These are phyloP conservation scores for Aspergillus asperescens DNA, from an alignment of 495 filamentous ascomycete species.

Conservation along the genomic window DNA sequence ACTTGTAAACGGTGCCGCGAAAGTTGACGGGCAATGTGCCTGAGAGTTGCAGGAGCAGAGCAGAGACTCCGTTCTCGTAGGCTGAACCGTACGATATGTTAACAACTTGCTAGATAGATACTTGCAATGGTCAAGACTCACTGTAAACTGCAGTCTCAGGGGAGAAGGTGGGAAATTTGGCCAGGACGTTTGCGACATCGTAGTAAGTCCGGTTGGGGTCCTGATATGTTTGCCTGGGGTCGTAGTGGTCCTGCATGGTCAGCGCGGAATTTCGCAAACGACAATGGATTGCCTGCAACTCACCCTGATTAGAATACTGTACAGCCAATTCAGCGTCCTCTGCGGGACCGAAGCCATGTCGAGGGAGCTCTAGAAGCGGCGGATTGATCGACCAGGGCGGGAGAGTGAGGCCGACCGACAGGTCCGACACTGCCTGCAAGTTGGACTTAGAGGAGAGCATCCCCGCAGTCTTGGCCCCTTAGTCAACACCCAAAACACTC, in stretches of 20 bases:
- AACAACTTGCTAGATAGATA: not conserved
- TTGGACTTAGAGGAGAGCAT: not conserved
- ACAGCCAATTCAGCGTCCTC: constrained; percentile 89
- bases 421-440: not conserved
- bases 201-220: constrained; percentile 89
- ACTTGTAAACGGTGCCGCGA: constrained; percentile 83
- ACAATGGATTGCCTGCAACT: not conserved
- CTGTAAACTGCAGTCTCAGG: constrained; percentile 97
- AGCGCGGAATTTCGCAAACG: not conserved
- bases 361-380: constrained; percentile 17
- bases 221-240: constrained; percentile 84
- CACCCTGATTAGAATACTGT: constrained; percentile 81
- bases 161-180: constrained; percentile 74
- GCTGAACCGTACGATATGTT: constrained; percentile 44
- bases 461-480: constrained; percentile 11
- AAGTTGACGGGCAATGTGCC: constrained; percentile 86
- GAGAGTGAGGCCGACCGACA: not conserved
- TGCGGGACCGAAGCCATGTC: constrained; percentile 75
- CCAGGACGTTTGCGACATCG: constrained; percentile 78
- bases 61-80: constrained; percentile 80
- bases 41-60: constrained; percentile 78
- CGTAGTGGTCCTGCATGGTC: constrained; percentile 72
- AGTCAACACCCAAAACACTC: not conserved
- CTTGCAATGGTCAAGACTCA: constrained; percentile 37
- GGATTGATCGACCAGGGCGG: constrained; percentile 6